Evolutionary conservation across 352 stramenopile genomes (phyloP), one percentile per base, ranked within the genome.

Genomic region (Phytopythium litorale): DNA sequence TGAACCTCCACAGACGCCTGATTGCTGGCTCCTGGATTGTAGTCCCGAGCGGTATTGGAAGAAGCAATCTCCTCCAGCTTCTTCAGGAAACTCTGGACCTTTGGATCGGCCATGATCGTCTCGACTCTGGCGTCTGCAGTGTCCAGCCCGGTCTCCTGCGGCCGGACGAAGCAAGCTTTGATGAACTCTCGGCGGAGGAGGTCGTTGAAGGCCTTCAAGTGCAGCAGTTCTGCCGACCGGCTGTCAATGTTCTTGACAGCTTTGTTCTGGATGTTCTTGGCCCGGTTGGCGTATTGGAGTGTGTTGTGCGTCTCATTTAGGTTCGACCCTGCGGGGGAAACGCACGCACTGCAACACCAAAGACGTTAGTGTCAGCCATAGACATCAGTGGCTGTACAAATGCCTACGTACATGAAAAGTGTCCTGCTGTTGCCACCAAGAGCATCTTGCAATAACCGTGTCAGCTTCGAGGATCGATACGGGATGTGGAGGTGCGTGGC

Each of bases 261-360:
- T 62, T 96, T 96, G 61, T 96, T 96, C 40, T 94, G 87, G 57
- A 96, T 96, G 53, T 94, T 94, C 52, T 90, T 92, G 8, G 87
- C 87, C 1, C 87, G 79, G 55, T 92, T 96, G 21, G 87, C 87
- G 40, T 96, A 96, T 43, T 93, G 86, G 9, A 96, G 73, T 3
- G 87, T 96, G 59, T 88, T 96, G 23, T 94, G 66, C 1, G 81
- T 92, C 64, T 96, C 87, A 33, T 75, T 80, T 15, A 71, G 63
- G 53, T 91, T 94, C 5, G 68, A 73, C 30, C 85, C 75, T 46
- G 84, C 83, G 45, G 87, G 84, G 58, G 87, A 96, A 13, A 96
- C 78, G 55, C 87, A 96, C 18, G 87, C 87, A 72, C 87, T 94
- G n/a, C 19, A 53, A 49, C 16, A 60, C 50, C 45, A 67, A 61